Evolutionary conservation across 257 asterid species (phyloP).

Genomic region (Gentiana straminea): DNA sequence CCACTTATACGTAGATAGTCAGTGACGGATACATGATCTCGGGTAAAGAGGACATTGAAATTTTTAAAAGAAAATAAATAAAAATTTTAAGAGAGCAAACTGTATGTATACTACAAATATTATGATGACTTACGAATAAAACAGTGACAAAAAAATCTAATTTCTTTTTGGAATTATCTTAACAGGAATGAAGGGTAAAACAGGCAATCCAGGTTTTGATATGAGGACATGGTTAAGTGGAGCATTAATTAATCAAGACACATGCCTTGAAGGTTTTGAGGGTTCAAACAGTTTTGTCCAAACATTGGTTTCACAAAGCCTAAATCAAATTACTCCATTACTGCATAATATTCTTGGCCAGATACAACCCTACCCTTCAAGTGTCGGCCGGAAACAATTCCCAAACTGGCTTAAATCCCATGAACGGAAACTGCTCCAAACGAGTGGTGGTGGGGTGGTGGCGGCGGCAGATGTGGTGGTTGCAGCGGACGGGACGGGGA

Average conservation of each 20-base stretch:
- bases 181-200: conserved; percentile 30
- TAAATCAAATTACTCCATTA: conserved; percentile 37
- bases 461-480: conserved; percentile 34
- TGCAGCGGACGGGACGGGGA: conserved; percentile 52
- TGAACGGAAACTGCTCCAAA: conserved; percentile 35
- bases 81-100: too few relatives aligned
- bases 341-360: conserved; percentile 35
- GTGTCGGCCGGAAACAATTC: conserved; percentile 35
- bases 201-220: conserved; percentile 32
- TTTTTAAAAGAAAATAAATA: too few relatives aligned
- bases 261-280: conserved; percentile 45
- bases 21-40: too few relatives aligned
- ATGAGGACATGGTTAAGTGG: conserved; percentile 48
- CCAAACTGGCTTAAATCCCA: conserved; percentile 37
- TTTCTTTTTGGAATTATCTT: not conserved
- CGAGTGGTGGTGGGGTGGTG: conserved; percentile 10
- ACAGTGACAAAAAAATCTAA: too few relatives aligned
- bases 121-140: too few relatives aligned
- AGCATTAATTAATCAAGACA: conserved; percentile 45
- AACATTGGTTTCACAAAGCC: conserved; percentile 33
- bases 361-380: conserved; percentile 28
- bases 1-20: too few relatives aligned
- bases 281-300: conserved; percentile 47
- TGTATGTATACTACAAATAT: too few relatives aligned
- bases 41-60: too few relatives aligned